phyloP scores from a whole-genome alignment of 768 basidiomycete species.

The Trametes meyenii region DNA sequence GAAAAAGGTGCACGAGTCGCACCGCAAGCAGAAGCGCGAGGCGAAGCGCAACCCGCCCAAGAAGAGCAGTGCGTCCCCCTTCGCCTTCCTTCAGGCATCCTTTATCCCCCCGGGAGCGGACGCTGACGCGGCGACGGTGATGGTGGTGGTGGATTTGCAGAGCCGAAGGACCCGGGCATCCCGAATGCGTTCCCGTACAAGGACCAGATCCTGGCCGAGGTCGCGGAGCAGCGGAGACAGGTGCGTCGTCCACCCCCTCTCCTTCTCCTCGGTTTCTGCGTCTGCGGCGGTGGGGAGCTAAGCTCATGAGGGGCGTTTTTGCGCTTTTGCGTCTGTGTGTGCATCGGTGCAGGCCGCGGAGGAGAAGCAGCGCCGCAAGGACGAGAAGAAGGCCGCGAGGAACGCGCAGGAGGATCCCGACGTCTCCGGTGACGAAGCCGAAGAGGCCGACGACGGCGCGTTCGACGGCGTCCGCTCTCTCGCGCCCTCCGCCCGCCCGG shows the following conservation, averaged over 20 bases:
- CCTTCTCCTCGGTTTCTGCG: background rate
- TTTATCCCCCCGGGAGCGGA: background rate
- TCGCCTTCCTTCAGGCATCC: background rate
- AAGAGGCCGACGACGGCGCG: slow-evolving; percentile 36
- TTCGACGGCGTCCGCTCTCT: slow-evolving; percentile 52
- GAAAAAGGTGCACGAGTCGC: slow-evolving; percentile 75
- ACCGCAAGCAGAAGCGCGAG: slow-evolving; percentile 73
- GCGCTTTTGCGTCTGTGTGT: too few species aligned
- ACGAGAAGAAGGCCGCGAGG: slow-evolving; percentile 58
- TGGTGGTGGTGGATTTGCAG: slow-evolving; percentile 39
- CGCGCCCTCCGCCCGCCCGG: background rate
- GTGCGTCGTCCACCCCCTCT: slow-evolving; percentile 44
- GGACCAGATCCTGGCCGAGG: slow-evolving; percentile 90
- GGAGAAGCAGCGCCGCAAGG: slow-evolving; percentile 69
- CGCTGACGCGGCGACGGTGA: slow-evolving; percentile 9
- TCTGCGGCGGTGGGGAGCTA: too few species aligned
- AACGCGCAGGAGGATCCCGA: slow-evolving; percentile 30
- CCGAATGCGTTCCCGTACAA: slow-evolving; percentile 94
- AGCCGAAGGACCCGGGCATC: slow-evolving; percentile 90
- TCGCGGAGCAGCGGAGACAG: slow-evolving; percentile 76
- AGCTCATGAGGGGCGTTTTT: too few species aligned
- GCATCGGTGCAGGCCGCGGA: slow-evolving; percentile 60
- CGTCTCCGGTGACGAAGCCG: slow-evolving; percentile 28
- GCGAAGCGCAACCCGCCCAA: slow-evolving; percentile 82
- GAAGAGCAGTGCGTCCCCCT: slow-evolving; percentile 74